phyloP scores from a whole-genome alignment of 78 protist species.

The Mastigamoeba balamuthi region DNA sequence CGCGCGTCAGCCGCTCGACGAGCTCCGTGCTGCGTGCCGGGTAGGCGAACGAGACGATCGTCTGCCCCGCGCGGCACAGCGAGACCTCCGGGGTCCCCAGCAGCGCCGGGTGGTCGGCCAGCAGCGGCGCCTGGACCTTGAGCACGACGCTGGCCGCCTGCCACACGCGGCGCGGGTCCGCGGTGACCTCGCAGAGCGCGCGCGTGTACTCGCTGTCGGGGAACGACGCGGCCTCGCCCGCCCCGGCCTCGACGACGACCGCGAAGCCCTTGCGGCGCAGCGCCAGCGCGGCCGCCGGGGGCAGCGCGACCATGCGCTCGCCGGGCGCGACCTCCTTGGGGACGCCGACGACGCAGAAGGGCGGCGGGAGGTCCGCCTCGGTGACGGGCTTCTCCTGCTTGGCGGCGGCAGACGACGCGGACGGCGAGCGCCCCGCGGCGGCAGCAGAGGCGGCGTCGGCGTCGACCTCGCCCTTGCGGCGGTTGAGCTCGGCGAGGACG shows the following conservation, averaged over 20 bases:
- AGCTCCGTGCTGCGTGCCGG: constrained; percentile 37
- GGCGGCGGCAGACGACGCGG: no score
- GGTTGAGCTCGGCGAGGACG: not conserved
- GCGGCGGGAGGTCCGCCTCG: no score
- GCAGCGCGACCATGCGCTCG: no score
- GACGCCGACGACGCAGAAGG: no score
- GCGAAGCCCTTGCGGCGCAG: no score
- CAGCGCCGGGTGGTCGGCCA: not conserved
- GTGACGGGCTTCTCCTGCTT: no score
- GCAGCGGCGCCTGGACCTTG: constrained; percentile 46
- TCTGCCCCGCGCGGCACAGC: constrained; percentile 10
- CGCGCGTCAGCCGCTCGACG: not conserved
- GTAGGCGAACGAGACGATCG: constrained; percentile 32
- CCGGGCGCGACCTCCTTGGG: no score
- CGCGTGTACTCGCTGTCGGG: constrained; percentile 21
- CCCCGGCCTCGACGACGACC: constrained; percentile 42
- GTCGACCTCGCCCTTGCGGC: no score
- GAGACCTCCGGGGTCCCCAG: constrained; percentile 43
- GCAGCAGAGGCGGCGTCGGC: no score
- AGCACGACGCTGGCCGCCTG: constrained; percentile 21
- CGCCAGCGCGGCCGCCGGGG: no score
- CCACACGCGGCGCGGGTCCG: no score
- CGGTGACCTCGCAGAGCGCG: no score
- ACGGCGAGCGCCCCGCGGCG: not conserved
- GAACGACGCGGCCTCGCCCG: constrained; percentile 47